Evolutionary conservation across 1,284 basidiomycete species (phyloP), one percentile per base, ranked within the genome.

Genomic region (Xerocomus amazonicus): DNA sequence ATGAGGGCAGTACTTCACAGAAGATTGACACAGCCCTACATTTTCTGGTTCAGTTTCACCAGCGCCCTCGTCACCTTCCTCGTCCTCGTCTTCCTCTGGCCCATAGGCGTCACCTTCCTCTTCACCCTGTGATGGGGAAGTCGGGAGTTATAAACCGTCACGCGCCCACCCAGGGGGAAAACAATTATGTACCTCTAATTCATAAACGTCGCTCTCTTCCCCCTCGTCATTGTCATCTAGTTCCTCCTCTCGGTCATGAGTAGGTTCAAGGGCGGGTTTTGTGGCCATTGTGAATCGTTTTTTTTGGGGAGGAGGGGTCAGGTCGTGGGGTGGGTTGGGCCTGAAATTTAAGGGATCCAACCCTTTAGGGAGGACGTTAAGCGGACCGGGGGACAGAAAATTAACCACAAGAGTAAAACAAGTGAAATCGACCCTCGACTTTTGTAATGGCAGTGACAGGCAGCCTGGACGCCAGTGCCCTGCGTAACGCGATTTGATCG

Each of bases 171-270:
- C 13, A 31, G 19, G 42, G 49, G 31, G 35, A 26, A 32, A 44
- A 44, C 4, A 23, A 37, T 2, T 46, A 43, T 17, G 38, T 47
- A 69, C 63, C 47, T 68, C 61, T 19, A 52, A 2, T 0, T 63
- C 67, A 42, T 69, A 66, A 2, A n/a, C 16, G 26, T 66, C 63
- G 31, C 63, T 68, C 33, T 67, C 67, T 13, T 67, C 67, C 9
- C 43, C 67, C 1, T 63, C 56, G 4, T 54, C 46, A 16, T 4
- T 4, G 23, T 55, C 54, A 9, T 62, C 53, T 4, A 26, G 14
- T 19, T 36, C 41, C 26, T 57, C 51, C 27, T 53, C 41, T 3
- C 1, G 14, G 3, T 1, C 0, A 32, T 41, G 2, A 6, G 46
- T 43, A 6, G 55, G 53, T 28, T 69, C 51, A 9, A 43, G 28